Percentiles rank a stretch among this genome's conserved stretches.
phyloP scores from a whole-genome alignment of 805 yeast species.

The Wickerhamiella vanderwaltii region DNA sequence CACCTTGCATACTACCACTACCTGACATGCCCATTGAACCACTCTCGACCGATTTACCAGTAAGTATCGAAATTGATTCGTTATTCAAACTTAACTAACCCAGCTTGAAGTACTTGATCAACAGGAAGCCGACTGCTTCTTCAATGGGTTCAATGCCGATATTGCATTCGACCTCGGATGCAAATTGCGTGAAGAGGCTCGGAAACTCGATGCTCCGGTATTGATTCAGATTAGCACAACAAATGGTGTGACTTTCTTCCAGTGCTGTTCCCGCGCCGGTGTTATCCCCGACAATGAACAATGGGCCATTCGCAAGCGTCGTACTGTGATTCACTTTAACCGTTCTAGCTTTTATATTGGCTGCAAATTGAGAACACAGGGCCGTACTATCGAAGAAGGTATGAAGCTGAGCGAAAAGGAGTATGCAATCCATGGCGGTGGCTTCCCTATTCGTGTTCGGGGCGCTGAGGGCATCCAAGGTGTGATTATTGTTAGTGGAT shows the following conservation, averaged over 20 bases:
- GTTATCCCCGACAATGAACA: conserved; percentile 23
- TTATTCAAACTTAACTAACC: not conserved
- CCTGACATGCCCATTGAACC: no score
- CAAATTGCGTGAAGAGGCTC: conserved; percentile 41
- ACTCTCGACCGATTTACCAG: not conserved
- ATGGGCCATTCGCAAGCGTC: conserved; percentile 24
- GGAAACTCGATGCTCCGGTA: conserved; percentile 17
- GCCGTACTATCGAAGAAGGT: conserved; percentile 17
- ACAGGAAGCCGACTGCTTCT: conserved; percentile 23
- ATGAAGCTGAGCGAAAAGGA: conserved; percentile 20
- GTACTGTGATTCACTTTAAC: conserved; percentile 22
- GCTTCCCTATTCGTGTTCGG: conserved; percentile 25
- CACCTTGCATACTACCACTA: no score
- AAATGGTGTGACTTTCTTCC: conserved; percentile 23
- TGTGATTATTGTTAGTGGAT: conserved; percentile 24
- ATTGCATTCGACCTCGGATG: conserved; percentile 57
- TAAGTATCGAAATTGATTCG: not conserved
- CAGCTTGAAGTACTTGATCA: conserved; percentile 14
- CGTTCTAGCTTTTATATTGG: conserved; percentile 24
- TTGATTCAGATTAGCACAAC: conserved; percentile 21
- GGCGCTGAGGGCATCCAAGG: conserved; percentile 26
- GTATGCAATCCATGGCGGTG: conserved; percentile 26
- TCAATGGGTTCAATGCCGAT: conserved; percentile 35
- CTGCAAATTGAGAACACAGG: conserved; percentile 20
- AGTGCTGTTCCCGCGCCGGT: conserved; percentile 24